Conservation (phyloP, 768 basidiomycete genomes). For the Punctularia strigosozonata region DNA sequence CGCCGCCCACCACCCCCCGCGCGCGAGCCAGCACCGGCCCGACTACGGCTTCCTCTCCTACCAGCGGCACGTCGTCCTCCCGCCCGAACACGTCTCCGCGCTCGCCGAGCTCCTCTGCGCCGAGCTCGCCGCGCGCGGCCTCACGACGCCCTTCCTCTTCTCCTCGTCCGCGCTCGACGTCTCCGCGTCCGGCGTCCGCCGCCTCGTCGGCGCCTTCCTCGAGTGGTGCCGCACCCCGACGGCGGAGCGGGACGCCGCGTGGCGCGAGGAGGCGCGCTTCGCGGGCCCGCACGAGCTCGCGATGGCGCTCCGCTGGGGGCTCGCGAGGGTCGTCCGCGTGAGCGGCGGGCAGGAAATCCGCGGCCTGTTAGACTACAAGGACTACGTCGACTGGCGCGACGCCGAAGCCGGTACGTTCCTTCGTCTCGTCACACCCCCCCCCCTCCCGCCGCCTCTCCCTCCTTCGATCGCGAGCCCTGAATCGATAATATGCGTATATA, state of each 20-base stretch:
- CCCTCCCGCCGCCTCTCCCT: conserved; percentile 7
- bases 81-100: conserved; percentile 59
- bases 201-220: conserved; percentile 77
- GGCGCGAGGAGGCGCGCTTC: conserved; percentile 75
- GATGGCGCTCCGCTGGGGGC: conserved; percentile 88
- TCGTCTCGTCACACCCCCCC: conserved; percentile 8
- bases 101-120: conserved; percentile 61
- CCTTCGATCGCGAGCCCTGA: conserved; percentile 4
- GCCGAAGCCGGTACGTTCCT: conserved; percentile 63
- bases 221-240: conserved; percentile 33
- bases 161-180: conserved; percentile 82
- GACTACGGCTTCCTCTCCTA: conserved; percentile 69
- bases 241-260: conserved; percentile 35
- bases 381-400: conserved; percentile 71
- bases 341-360: conserved; percentile 62
- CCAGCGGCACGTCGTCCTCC: conserved; percentile 62
- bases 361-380: conserved; percentile 78
- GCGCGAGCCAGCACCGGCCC: conserved; percentile 3
- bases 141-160: conserved; percentile 88
- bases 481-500: too few relatives aligned
- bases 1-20: conserved; percentile 6
- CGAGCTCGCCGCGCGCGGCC: conserved; percentile 58
- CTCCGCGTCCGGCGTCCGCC: conserved; percentile 57
- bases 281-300: conserved; percentile 82
- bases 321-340: conserved; percentile 67